Base-by-base conservation (phyloP, 78 protist genomes). In the Dictyostelium firmibasis region DNA sequence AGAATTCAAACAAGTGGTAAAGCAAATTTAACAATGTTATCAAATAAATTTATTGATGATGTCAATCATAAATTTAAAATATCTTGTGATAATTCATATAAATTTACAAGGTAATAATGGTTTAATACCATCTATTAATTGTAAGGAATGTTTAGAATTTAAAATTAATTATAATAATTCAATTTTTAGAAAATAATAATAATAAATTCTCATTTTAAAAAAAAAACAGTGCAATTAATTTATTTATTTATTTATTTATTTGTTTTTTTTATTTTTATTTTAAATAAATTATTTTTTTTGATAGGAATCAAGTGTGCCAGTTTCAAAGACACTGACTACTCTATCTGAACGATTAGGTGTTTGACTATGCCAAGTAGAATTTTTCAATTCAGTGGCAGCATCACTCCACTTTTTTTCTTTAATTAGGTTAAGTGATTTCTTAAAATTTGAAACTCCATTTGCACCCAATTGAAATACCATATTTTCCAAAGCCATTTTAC, bases 381-480 rank as follows among this genome's bases (percentile, higher is more conserved):
- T 27, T 67, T 25, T 11, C 3, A 67, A 25, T 27, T 67, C 75
- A 11, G 1, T 4, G 2, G 75, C 33, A 3, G 75, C 75, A 3
- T 67, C 75, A 11, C 0, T 3, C 75, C 75, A 67, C 33, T 67
- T 67, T 13, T 67, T 67, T 67, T 67, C 75, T 25, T 67, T 18
- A 27, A 67, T 27, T 10, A 67, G 10, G 8, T 67, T 67, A 11
- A 67, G 18, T 5, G 75, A 67, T 1, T 67, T 67, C 10, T 6
- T 67, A 67, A 67, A 67, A 23, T 67, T 25, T n/a, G 35, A 67
- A 27, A 67, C 75, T 25, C 35, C 35, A 27, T 2, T 10, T 2
- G 33, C 75, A 67, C 75, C 75, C 36, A 67, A 11, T 67, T 67
- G 75, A 67, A 67, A 67, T 9, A 67, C 75, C 75, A 67, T 67